Percentiles rank a stretch among this genome's conserved stretches.
Evolutionary conservation across 495 filamentous ascomycete species (phyloP).

Genomic region (Penicillium diatomitis): DNA sequence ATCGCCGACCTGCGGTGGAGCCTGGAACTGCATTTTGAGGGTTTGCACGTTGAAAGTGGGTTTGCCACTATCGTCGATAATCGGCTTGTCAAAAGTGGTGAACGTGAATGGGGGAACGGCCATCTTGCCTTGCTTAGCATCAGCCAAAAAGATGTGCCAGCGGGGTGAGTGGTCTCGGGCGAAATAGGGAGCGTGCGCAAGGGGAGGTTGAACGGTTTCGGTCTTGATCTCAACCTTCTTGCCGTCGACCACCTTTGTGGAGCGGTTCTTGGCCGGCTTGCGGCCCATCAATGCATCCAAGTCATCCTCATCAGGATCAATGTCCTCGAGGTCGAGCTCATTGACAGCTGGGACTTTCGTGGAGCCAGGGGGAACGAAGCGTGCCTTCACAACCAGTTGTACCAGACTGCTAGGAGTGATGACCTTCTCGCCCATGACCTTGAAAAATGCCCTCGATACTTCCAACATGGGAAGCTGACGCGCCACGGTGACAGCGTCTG

Average conservation of each 20-base stretch:
- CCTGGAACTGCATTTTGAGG: slow-evolving; percentile 94
- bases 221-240: slow-evolving; percentile 38
- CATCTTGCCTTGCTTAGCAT: slow-evolving; percentile 87
- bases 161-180: slow-evolving; percentile 78
- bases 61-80: slow-evolving; percentile 61
- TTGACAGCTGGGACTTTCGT: slow-evolving; percentile 62
- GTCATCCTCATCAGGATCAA: slow-evolving; percentile 90
- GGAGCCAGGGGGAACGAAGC: slow-evolving; percentile 81
- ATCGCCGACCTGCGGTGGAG: slow-evolving; percentile 82
- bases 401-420: slow-evolving; percentile 91
- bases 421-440: slow-evolving; percentile 87
- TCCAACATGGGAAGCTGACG: slow-evolving; percentile 71
- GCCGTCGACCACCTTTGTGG: slow-evolving; percentile 48
- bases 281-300: slow-evolving; percentile 78
- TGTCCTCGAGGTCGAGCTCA: slow-evolving; percentile 72
- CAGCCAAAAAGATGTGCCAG: slow-evolving; percentile 90
- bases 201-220: slow-evolving; percentile 64
- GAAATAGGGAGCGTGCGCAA: slow-evolving; percentile 83
- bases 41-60: slow-evolving; percentile 91
- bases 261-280: slow-evolving; percentile 50
- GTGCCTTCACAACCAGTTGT: slow-evolving; percentile 89
- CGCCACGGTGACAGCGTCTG: slow-evolving; percentile 62
- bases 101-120: slow-evolving; percentile 93
- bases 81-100: slow-evolving; percentile 76
- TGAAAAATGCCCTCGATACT: slow-evolving; percentile 96